phyloP scores from a whole-genome alignment of 2,329 filamentous ascomycete genomes.

The Beauveria bassiana region DNA sequence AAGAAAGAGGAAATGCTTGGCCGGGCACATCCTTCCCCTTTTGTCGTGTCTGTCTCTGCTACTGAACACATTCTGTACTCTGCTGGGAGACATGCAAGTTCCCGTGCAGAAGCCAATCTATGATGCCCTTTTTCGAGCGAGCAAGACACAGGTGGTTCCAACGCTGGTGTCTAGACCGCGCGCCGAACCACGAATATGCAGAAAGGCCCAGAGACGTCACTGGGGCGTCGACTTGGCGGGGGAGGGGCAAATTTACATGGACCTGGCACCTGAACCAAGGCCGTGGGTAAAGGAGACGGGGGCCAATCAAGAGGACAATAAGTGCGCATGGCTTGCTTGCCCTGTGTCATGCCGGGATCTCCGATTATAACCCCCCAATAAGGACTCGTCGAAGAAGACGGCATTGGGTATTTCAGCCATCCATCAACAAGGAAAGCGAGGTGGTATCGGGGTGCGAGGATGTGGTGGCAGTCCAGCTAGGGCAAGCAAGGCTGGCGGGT shows the following conservation, averaged over 20 bases:
- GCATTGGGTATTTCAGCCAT: neutral
- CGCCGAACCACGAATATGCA: neutral
- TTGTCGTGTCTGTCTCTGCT: too few species aligned
- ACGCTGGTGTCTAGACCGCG: too few species aligned
- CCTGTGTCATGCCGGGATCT: neutral
- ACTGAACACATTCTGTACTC: too few species aligned
- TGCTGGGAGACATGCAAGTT: too few species aligned
- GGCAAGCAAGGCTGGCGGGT: neutral
- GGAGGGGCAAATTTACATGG: neutral
- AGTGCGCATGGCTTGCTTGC: conserved; percentile 7
- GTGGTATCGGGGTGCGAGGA: neutral
- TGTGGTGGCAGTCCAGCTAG: neutral
- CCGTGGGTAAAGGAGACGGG: neutral
- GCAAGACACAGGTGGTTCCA: too few species aligned
- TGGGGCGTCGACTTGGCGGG: neutral
- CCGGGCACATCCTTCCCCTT: too few species aligned
- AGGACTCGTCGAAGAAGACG: neutral
- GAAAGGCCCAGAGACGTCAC: conserved; percentile 6
- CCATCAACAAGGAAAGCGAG: neutral
- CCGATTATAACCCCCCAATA: neutral
- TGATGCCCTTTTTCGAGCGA: too few species aligned
- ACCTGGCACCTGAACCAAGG: neutral
- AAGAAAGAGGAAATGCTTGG: too few species aligned
- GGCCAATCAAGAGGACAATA: conserved; percentile 5
- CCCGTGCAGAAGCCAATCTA: too few species aligned